These are phyloP conservation scores for Tylopilus intermedius DNA, from an alignment of 768 basidiomycete species.

Conservation along the genomic window DNA sequence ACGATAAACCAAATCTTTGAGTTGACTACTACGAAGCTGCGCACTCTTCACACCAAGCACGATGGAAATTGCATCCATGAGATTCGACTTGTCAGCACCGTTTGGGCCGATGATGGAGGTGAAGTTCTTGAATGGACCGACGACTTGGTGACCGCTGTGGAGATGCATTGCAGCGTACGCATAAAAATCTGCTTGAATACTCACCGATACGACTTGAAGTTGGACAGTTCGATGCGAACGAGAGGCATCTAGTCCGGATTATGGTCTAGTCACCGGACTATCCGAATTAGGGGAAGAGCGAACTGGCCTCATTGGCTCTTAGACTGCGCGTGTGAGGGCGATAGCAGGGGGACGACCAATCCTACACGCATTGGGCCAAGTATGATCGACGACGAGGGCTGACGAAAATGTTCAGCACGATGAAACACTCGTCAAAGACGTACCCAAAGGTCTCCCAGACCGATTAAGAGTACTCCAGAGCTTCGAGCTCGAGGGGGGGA, in stretches of 20 bases:
- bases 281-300: constrained; percentile 19
- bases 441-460: too few relatives aligned
- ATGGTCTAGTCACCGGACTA: too few relatives aligned
- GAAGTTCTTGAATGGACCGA: constrained; percentile 90
- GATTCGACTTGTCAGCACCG: constrained; percentile 97
- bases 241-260: constrained; percentile 54
- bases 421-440: too few relatives aligned
- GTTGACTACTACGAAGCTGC: constrained; percentile 85
- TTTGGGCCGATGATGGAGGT: constrained; percentile 97
- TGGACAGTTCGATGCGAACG: constrained; percentile 80
- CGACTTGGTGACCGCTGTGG: constrained; percentile 69
- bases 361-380: too few relatives aligned
- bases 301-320: too few relatives aligned
- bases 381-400: too few relatives aligned
- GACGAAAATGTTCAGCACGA: too few relatives aligned
- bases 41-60: constrained; percentile 95
- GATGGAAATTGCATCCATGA: constrained; percentile 99
- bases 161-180: constrained; percentile 4
- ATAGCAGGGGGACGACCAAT: too few relatives aligned
- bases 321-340: too few relatives aligned
- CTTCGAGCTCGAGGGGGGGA: too few relatives aligned
- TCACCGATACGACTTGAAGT: constrained; percentile 94
- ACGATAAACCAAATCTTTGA: constrained; percentile 95
- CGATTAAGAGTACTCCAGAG: too few relatives aligned
- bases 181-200: constrained; percentile 6